Evolutionary conservation across 441 rosid species (phyloP), one percentile per base, ranked within the genome.

Genomic region (Pelargonium fulgidum): DNA sequence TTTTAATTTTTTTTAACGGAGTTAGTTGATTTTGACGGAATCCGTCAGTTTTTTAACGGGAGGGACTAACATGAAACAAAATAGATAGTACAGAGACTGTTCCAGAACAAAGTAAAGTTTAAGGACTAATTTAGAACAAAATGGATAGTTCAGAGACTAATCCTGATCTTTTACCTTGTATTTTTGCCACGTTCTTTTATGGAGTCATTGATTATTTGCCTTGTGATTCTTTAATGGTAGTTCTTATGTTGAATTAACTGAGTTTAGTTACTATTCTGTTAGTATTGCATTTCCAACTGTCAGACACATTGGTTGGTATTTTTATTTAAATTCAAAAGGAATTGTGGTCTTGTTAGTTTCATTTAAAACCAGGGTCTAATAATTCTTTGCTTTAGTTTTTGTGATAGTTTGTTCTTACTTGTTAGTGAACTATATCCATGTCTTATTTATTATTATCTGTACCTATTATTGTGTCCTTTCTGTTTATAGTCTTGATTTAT

Each of bases 401-500:
- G n/a, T 13, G 2, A 48, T 13, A 48, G 17, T 12, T 54, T 48
- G 16, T 54, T 54, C 36, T 29, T 29, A 29, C 36, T 29, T 29
- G 61, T 20, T 54, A 54, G 20, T 54, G 61, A 16, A 54, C 61
- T 4, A 6, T 14, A 16, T 16, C 61, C 61, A 16, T 54, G 7
- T 54, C 61, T 54, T 52, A 5, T 45, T 45, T 0, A 45, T 45
- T 3, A 70, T 22, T 17, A 20, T 7, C 42, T 65, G 52, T 52
- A 69, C 73, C 50, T 65, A 44, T 54, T 3, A 5, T 54, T 16
- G 8, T 54, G 6, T 54, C 19, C 22, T 16, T 54, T 20, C 22
- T 54, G 22, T 54, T 3, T 16, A 16, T 54, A 14, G 24, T 54
- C 61, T 54, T 54, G 22, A 54, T 14, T 14, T 61, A 71, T 82